phyloP scores from a whole-genome alignment of 192 early-diverging fungal genomes.

The Backusella sp. region DNA sequence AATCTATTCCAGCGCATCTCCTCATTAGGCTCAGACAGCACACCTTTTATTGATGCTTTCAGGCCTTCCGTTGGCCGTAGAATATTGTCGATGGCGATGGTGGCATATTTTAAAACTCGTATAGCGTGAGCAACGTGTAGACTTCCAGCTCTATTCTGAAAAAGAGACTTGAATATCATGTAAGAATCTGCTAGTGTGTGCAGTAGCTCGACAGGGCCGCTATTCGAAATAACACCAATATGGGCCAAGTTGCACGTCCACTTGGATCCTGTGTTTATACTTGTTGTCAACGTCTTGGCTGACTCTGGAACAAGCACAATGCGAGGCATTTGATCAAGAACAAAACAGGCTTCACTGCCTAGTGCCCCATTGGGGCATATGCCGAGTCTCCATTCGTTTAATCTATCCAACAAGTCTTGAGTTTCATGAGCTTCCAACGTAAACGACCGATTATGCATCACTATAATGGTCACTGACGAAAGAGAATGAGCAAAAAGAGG shows the following conservation, averaged over 20 bases:
- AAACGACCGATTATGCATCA: not conserved
- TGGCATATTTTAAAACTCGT: not conserved
- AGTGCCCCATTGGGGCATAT: not conserved
- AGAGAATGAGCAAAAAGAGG: not conserved
- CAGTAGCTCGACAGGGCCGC: not conserved
- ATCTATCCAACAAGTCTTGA: not conserved
- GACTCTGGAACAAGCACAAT: not conserved
- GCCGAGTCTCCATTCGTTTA: slow-evolving; percentile 11
- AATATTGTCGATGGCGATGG: slow-evolving; percentile 12
- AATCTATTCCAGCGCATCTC: not conserved
- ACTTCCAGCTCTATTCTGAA: not conserved
- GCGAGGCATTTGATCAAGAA: slow-evolving; percentile 6
- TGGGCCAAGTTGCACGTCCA: slow-evolving; percentile 9
- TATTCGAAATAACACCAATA: slow-evolving; percentile 3
- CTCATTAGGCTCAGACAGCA: not conserved
- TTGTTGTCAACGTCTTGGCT: not conserved
- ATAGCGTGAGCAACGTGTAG: not conserved
- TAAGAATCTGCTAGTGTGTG: slow-evolving; percentile 9
- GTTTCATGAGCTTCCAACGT: not conserved
- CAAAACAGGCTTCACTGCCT: slow-evolving; percentile 15
- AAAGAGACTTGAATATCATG: slow-evolving; percentile 8
- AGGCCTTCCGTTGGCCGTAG: slow-evolving; percentile 2
- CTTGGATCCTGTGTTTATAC: not conserved
- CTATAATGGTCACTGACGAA: not conserved
- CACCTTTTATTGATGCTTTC: not conserved